Evolutionary conservation across 805 yeast genomes (phyloP).

Genomic region (Brettanomyces bruxellensis): DNA sequence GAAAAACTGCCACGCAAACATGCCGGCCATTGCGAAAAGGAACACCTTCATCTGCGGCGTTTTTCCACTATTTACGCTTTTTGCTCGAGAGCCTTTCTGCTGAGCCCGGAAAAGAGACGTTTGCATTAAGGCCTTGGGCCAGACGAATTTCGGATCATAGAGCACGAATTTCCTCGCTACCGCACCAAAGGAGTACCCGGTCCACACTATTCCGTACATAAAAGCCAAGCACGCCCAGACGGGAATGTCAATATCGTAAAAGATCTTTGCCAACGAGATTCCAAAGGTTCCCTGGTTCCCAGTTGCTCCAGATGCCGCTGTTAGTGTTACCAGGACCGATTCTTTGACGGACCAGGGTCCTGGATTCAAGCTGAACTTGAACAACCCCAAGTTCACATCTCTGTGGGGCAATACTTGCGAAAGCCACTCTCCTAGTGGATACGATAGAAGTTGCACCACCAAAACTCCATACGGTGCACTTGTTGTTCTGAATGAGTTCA

Average conservation of each 20-base stretch:
- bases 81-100: conserved; percentile 6
- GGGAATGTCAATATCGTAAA: conserved; percentile 29
- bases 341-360: conserved; percentile 51
- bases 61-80: background rate
- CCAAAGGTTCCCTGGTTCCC: conserved; percentile 43
- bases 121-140: conserved; percentile 48
- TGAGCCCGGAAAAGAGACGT: conserved; percentile 32
- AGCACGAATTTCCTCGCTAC: conserved; percentile 36
- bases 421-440: conserved; percentile 38
- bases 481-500: conserved; percentile 26
- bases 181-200: conserved; percentile 45
- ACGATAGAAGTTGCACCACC: conserved; percentile 41
- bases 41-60: conserved; percentile 29
- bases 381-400: conserved; percentile 9
- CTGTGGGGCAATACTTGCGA: conserved; percentile 32
- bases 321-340: conserved; percentile 40
- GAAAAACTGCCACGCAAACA: conserved; percentile 38
- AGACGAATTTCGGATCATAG: conserved; percentile 39
- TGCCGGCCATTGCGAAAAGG: conserved; percentile 23
- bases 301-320: conserved; percentile 45
- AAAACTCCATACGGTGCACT: conserved; percentile 41
- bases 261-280: conserved; percentile 36
- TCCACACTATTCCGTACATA: conserved; percentile 44
- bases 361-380: conserved; percentile 34
- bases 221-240: conserved; percentile 32